A percentile compares a stretch with the other conserved stretches of the same genome.
Conservation (phyloP, 2,329 filamentous ascomycete genomes). For the Exophiala mesophila region DNA sequence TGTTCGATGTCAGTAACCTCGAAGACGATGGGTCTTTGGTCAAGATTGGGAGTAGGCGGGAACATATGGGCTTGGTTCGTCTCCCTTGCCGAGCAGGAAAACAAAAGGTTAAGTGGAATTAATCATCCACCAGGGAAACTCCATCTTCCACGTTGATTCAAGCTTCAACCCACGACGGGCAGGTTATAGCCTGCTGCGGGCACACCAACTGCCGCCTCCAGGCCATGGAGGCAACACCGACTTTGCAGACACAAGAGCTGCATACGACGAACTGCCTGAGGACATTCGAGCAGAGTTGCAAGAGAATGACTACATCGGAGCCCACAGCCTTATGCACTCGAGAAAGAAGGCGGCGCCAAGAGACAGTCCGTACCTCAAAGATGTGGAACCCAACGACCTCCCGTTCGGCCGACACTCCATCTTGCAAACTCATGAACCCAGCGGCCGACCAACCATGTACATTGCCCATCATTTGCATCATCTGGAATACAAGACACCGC, state of each 20-base stretch:
- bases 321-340: slow-evolving; percentile 50
- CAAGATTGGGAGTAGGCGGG: slow-evolving; percentile 38
- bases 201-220: slow-evolving; percentile 46
- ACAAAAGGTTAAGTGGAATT: not conserved
- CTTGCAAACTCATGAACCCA: slow-evolving; percentile 47
- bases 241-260: slow-evolving; percentile 51
- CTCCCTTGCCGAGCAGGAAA: slow-evolving; percentile 3
- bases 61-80: slow-evolving; percentile 38
- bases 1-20: slow-evolving; percentile 57
- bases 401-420: slow-evolving; percentile 46
- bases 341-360: slow-evolving; percentile 48
- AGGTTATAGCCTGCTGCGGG: slow-evolving; percentile 49
- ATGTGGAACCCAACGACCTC: slow-evolving; percentile 39
- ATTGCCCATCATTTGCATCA: slow-evolving; percentile 52
- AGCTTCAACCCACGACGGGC: slow-evolving; percentile 53
- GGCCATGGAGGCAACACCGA: slow-evolving; percentile 49
- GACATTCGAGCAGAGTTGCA: slow-evolving; percentile 34
- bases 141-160: slow-evolving; percentile 52
- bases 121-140: slow-evolving; percentile 38
- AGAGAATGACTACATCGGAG: slow-evolving; percentile 42
- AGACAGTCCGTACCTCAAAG: slow-evolving; percentile 38
- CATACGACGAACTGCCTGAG: slow-evolving; percentile 44
- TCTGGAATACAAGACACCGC: slow-evolving; percentile 32
- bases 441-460: slow-evolving; percentile 48
- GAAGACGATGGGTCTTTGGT: slow-evolving; percentile 45